Conservation (phyloP, 306 rosid species). For the Trichosanthes truncata region DNA sequence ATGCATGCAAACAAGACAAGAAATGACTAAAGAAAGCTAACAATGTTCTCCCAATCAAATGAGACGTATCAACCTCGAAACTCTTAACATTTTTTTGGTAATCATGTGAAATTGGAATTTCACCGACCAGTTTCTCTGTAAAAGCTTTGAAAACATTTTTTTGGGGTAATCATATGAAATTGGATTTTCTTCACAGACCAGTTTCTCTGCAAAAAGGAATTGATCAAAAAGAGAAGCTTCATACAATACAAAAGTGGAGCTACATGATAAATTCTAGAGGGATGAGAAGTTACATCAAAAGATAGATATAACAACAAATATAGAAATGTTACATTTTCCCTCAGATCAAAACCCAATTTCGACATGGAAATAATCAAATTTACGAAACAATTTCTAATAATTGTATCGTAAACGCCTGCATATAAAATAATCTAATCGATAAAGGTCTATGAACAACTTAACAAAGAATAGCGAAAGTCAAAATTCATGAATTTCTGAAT, state of each 20-base stretch:
- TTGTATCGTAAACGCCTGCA: conserved; percentile 4
- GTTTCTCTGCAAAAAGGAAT: neutral
- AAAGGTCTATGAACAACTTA: conserved; percentile 19
- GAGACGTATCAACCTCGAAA: neutral
- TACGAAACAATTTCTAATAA: neutral
- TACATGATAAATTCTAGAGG: neutral
- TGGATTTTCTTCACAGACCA: neutral
- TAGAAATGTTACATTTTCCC: conserved; percentile 6
- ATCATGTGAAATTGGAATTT: neutral
- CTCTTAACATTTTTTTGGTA: neutral
- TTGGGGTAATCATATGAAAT: neutral
- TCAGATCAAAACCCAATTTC: neutral
- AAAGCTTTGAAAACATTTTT: neutral
- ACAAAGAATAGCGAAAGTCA: conserved; percentile 14
- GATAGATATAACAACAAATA: conserved; percentile 8
- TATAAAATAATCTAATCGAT: conserved; percentile 3
- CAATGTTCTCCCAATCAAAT: neutral
- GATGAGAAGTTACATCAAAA: neutral
- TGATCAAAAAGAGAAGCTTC: neutral
- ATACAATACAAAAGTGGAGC: neutral
- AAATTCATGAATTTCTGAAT: conserved; percentile 11
- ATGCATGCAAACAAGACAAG: no score
- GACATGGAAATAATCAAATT: neutral
- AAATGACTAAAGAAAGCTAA: neutral
- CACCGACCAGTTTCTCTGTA: neutral